These are phyloP conservation scores for Malus domestica DNA, from an alignment of 306 rosid genomes.

Conservation along the genomic window DNA sequence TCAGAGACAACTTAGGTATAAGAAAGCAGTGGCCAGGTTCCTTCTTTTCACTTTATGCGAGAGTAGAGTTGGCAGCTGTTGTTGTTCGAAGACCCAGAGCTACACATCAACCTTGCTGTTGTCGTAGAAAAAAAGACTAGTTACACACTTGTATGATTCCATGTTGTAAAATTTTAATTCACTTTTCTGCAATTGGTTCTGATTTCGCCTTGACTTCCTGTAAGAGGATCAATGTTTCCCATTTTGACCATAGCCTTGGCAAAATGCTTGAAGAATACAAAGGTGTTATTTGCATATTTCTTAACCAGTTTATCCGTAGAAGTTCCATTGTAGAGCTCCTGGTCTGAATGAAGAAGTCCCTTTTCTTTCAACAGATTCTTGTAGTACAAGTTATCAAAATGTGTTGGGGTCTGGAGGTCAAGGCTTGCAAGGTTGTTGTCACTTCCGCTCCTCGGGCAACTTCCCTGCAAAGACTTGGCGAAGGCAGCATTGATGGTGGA, in stretches of 20 bases:
- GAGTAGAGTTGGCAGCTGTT: too few relatives aligned
- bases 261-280: constrained; percentile 32
- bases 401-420: constrained; percentile 42
- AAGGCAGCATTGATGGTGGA: constrained; percentile 41
- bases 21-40: too few relatives aligned
- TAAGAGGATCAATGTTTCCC: constrained; percentile 47
- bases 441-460: constrained; percentile 43
- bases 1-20: too few relatives aligned
- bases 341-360: constrained; percentile 60
- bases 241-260: constrained; percentile 40
- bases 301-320: constrained; percentile 30
- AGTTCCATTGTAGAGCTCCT: constrained; percentile 37
- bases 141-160: background rate
- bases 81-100: too few relatives aligned
- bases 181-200: constrained; percentile 49
- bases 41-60: too few relatives aligned
- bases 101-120: too few relatives aligned
- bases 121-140: background rate
- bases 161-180: constrained; percentile 10
- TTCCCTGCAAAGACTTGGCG: constrained; percentile 28
- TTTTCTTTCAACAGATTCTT: constrained; percentile 30
- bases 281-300: constrained; percentile 22
- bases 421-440: constrained; percentile 27
- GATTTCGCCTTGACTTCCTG: constrained; percentile 45
- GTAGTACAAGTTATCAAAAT: constrained; percentile 43